These are phyloP conservation scores for Kurtzmaniella natalensis DNA, from an alignment of 1,139 yeast species.

Conservation along the genomic window DNA sequence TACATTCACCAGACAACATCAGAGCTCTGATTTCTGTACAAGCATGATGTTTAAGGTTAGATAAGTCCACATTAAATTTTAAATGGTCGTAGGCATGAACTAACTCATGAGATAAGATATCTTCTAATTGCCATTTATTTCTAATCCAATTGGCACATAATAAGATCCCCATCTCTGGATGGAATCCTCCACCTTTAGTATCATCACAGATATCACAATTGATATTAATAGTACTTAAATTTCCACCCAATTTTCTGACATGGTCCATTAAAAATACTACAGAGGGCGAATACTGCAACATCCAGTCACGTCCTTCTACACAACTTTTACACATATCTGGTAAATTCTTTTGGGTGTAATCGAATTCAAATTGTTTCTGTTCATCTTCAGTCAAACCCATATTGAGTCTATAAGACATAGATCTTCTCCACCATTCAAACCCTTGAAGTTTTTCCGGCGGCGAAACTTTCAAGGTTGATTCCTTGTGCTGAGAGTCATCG, in stretches of 20 bases:
- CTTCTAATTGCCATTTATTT: constrained; percentile 82
- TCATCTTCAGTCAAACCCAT: constrained; percentile 56
- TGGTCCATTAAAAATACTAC: constrained; percentile 87
- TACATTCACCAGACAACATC: constrained; percentile 90
- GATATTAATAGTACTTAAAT: constrained; percentile 43
- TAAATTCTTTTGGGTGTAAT: constrained; percentile 42
- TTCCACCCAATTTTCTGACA: constrained; percentile 65
- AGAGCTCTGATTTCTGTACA: constrained; percentile 96
- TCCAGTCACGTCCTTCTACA: constrained; percentile 73
- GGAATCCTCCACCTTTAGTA: constrained; percentile 87
- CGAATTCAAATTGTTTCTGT: constrained; percentile 54
- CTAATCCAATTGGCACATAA: constrained; percentile 82
- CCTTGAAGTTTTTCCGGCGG: constrained; percentile 32
- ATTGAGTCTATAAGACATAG: constrained; percentile 70
- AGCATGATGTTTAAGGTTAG: constrained; percentile 86
- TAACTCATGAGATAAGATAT: constrained; percentile 86
- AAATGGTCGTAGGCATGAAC: constrained; percentile 91
- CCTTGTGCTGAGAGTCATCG: constrained; percentile 6
- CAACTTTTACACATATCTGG: constrained; percentile 61
- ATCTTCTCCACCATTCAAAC: constrained; percentile 81
- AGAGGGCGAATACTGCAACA: constrained; percentile 75
- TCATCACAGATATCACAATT: constrained; percentile 84
- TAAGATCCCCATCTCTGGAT: constrained; percentile 82
- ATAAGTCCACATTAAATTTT: constrained; percentile 82
- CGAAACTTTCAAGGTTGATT: constrained; percentile 14